Base-by-base conservation (phyloP, 2,329 filamentous ascomycete genomes). In the Aspergillus sclerotialis region DNA sequence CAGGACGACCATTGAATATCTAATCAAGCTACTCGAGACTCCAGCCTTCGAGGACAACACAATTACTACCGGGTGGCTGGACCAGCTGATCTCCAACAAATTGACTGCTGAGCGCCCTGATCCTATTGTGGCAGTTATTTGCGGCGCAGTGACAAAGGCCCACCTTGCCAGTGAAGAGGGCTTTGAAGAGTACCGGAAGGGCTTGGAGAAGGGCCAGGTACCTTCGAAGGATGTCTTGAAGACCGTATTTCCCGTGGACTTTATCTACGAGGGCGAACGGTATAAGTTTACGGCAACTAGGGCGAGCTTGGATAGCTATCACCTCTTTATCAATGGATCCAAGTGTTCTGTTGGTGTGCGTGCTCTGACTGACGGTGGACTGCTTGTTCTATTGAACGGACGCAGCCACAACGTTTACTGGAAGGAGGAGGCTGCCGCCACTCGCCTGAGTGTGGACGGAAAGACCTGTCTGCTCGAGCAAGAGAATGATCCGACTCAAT, bases 11-110 rank as follows among this genome's bases (percentile, higher is more conserved):
- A 90, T 98, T 36, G 92, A 98, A 64, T 98, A 98, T 62, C 78
- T 98, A 45, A 96, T 98, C 68, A 98, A 98, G 75, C 78, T 98
- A 46, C 78, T 98, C 29, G 92, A 98, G 69, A 98, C 93, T 0
- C 90, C 94, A 44, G 92, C 89, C 39, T 98, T 98, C 58, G 90
- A 96, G 68, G 89, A 93, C 42, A 98, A 98, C 73, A 98, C 92
- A 47, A 98, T 98, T 62, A 95, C 92, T 23, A 98, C 92, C 12
- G 92, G 90, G 52, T 98, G 92, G 92, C 76, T 98, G 28, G 92
- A 98, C 60, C 89, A 98, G 76, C 79, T 98, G 41, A 98, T 98
- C 63, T 89, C 90, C 40, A 96, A 95, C 66, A 94, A 92, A 63
- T 73, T 98, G 50, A 98, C 92, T 27, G 92, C 90, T 18, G 92